Conservation (phyloP, 108 stramenopile genomes). For the Nitzschia inconspicua region DNA sequence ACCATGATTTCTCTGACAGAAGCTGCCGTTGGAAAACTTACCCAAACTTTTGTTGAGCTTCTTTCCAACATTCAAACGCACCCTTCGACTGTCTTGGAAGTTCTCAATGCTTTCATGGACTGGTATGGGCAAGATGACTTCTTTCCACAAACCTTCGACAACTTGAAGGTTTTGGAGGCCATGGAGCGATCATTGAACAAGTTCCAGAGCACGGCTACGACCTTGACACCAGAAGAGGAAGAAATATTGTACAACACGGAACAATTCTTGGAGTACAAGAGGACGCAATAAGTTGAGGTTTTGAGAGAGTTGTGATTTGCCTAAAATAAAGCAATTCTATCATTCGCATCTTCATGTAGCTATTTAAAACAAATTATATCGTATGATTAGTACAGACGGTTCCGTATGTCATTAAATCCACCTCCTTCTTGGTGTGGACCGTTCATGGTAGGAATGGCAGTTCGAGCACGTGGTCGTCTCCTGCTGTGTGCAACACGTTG, state of each 20-base stretch:
- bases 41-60: not conserved
- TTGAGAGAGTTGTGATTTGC: too few relatives aligned
- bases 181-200: conserved; percentile 1
- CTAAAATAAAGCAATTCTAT: not conserved
- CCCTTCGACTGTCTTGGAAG: conserved; percentile 2
- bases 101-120: conserved; percentile 61
- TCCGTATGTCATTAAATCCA: not conserved
- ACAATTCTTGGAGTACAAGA: conserved; percentile 33
- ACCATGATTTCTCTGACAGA: too few relatives aligned
- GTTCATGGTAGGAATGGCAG: not conserved
- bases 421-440: not conserved
- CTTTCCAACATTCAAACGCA: not conserved
- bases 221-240: conserved; percentile 17
- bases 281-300: too few relatives aligned
- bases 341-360: not conserved
- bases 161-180: conserved; percentile 30
- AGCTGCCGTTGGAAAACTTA: not conserved
- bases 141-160: conserved; percentile 44
- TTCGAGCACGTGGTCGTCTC: not conserved
- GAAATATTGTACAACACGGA: conserved; percentile 22
- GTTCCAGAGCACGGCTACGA: conserved; percentile 19
- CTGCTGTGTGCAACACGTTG: not conserved
- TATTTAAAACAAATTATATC: not conserved
- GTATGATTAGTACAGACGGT: not conserved
- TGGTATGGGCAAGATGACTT: conserved; percentile 64